phyloP scores from a whole-genome alignment of 2,329 filamentous ascomycete genomes.

The Daldinia sp. region DNA sequence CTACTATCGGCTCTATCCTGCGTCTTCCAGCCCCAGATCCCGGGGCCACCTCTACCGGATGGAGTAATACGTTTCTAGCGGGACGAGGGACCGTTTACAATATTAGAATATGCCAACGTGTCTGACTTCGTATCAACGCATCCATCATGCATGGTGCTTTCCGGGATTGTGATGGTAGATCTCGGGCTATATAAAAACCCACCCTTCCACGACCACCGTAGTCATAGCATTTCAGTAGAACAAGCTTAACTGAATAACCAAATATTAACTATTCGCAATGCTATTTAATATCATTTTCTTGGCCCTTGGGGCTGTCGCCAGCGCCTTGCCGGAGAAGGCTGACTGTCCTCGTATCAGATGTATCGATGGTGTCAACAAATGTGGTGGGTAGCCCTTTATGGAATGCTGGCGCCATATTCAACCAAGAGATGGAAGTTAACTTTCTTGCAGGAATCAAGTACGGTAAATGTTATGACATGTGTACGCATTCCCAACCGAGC shows the following conservation, averaged over 20 bases:
- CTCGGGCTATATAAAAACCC: constrained; percentile 14
- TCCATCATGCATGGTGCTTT: constrained; percentile 11
- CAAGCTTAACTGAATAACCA: background rate
- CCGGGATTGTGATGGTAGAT: constrained; percentile 7
- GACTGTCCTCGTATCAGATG: constrained; percentile 29
- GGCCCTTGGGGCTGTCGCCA: constrained; percentile 13
- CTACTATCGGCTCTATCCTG: constrained; percentile 7
- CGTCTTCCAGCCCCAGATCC: constrained; percentile 3
- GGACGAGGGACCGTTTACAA: constrained; percentile 6
- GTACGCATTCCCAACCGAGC: constrained; percentile 16
- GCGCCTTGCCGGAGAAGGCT: constrained; percentile 16
- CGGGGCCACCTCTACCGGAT: constrained; percentile 13
- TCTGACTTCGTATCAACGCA: constrained; percentile 19
- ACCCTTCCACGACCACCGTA: background rate
- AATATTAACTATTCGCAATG: constrained; percentile 15
- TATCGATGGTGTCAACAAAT: constrained; percentile 31
- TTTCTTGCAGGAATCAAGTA: constrained; percentile 26
- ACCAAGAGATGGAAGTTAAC: background rate
- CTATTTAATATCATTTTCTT: constrained; percentile 25
- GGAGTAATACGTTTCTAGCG: constrained; percentile 23
- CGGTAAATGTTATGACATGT: constrained; percentile 35
- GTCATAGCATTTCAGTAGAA: background rate
- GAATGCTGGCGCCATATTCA: background rate
- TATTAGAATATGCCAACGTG: constrained; percentile 26
- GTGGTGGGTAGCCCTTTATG: constrained; percentile 10